Conservation (phyloP, 257 asterid genomes). For the Handroanthus guayacan region DNA sequence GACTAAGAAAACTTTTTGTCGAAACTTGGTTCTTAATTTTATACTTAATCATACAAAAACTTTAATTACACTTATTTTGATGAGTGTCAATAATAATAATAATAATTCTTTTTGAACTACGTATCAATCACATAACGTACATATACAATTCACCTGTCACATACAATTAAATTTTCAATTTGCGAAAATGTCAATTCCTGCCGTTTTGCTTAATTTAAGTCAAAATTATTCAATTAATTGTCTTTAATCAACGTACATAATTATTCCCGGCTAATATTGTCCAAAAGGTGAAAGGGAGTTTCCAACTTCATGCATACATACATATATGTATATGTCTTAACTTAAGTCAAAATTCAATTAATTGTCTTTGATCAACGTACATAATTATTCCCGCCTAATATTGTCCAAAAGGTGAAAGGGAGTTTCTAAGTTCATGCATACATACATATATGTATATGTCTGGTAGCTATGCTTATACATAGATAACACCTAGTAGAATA, state of each 20-base stretch:
- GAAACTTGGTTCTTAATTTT: no score
- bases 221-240: background rate
- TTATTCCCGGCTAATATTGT: background rate
- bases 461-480: no score
- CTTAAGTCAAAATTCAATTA: background rate
- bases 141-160: background rate
- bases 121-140: no score
- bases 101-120: no score
- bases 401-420: background rate
- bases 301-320: background rate
- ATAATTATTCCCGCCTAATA: background rate
- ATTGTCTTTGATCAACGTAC: constrained; percentile 6
- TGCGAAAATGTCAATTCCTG: background rate
- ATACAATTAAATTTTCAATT: background rate
- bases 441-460: no score
- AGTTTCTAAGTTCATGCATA: background rate
- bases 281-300: background rate
- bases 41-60: no score
- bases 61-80: no score
- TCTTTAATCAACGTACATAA: background rate
- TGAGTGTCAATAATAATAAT: no score
- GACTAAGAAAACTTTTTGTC: no score
- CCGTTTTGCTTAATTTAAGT: background rate
- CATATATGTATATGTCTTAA: no score
- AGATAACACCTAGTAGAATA: no score